Evolutionary conservation across 805 yeast genomes (phyloP), one percentile per base, ranked within the genome.

Genomic region (Sungouiella thailandica): DNA sequence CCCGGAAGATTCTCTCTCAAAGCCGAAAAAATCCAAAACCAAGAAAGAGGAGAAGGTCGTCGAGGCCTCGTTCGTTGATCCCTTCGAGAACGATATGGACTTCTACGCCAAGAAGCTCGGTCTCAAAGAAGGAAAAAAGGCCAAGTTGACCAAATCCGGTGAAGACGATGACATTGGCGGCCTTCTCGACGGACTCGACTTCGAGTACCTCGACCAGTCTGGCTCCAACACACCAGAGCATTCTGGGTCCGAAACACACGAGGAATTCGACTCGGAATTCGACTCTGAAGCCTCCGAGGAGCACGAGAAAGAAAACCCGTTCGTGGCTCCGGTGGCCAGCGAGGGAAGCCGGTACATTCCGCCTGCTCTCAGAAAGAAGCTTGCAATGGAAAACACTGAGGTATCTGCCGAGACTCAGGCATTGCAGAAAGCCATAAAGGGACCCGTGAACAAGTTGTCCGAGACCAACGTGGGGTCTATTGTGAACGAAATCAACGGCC

Each of bases 41-140:
- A 32, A 34, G 15, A 34, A 28, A 6, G 29, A 36, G 18, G 34
- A 34, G 29, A 39, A 39, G 29, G 35, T 41, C 5, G 23, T 53
- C 10, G 47, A 43, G 29, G 46, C 48, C 13, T 29, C 31, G 5
- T 45, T 45, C 22, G 46, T 36, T 14, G 49, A 45, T 17, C 39
- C 46, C 7, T 34, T 41, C 45, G 94, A 85, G 39, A 80, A 76
- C 36, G 95, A 89, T 34, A 79, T 84, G 60, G 76, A 72, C 27
- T 86, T 81, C 51, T 89, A 87, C 55, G 89, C 96, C 3, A 82
- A 81, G 42, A 80, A 83, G 49, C 65, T 89, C 7, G 94, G 94
- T 1, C 55, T 84, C 46, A 68, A 65, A 36, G 78, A 78, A 43
- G 74, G 77, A 0, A 70, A 68, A 35, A 67, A 65, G 11, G 37